Percentiles rank a stretch among this genome's conserved stretches.
Conservation (phyloP, 352 stramenopile species). For the Phytophthora lateralis region DNA sequence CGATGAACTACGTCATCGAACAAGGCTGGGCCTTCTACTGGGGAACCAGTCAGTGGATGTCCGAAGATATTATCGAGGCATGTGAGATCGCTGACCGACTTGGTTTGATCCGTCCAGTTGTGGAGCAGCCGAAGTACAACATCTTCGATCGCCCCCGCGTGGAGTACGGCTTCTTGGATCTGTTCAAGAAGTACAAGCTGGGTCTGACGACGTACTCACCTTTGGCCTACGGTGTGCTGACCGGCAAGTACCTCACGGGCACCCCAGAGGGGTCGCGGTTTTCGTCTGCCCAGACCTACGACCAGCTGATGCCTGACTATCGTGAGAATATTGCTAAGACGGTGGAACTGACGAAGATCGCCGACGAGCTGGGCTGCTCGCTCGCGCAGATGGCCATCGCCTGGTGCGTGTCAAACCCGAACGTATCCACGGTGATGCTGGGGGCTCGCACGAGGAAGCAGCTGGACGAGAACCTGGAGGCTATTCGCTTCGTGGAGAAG, state of each 20-base stretch:
- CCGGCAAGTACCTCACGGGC: slow-evolving; percentile 54
- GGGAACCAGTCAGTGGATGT: slow-evolving; percentile 56
- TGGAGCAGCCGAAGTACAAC: slow-evolving; percentile 72
- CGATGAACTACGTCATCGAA: slow-evolving; percentile 30
- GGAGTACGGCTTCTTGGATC: slow-evolving; percentile 55
- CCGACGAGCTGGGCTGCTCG: slow-evolving; percentile 38
- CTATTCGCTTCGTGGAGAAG: slow-evolving; percentile 47
- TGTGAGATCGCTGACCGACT: slow-evolving; percentile 35
- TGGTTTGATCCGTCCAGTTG: slow-evolving; percentile 37
- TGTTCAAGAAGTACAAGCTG: slow-evolving; percentile 64
- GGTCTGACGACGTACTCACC: slow-evolving; percentile 59
- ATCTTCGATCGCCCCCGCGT: slow-evolving; percentile 66
- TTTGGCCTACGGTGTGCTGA: slow-evolving; percentile 47
- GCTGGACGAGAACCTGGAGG: slow-evolving; percentile 58
- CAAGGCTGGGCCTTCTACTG: slow-evolving; percentile 34
- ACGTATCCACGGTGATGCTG: slow-evolving; percentile 56
- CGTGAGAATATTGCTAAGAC: slow-evolving; percentile 26
- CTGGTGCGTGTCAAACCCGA: slow-evolving; percentile 51
- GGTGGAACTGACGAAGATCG: slow-evolving; percentile 39
- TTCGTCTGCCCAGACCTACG: slow-evolving; percentile 32
- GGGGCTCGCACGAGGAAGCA: slow-evolving; percentile 54
- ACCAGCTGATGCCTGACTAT: slow-evolving; percentile 37
- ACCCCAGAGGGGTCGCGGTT: slow-evolving; percentile 35
- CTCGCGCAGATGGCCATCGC: slow-evolving; percentile 29
- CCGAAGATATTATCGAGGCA: slow-evolving; percentile 59